Conservation (phyloP, 495 filamentous ascomycete genomes). For the Hypoxylon intermedium region DNA sequence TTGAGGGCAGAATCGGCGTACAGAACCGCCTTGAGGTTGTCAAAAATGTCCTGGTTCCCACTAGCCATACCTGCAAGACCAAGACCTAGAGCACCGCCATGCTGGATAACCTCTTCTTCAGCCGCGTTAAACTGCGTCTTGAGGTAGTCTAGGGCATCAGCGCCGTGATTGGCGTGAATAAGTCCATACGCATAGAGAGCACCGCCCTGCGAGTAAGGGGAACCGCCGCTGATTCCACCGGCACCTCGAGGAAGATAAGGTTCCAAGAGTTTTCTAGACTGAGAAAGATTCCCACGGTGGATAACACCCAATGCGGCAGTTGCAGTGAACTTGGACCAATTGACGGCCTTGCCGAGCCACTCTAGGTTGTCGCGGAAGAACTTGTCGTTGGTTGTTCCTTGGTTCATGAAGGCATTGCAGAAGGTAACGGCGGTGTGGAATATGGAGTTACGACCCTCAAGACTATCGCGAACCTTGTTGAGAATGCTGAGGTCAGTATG, state of each 20-base stretch:
- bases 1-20: constrained; percentile 94
- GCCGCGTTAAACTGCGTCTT: constrained; percentile 84
- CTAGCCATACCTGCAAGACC: constrained; percentile 98
- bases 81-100: constrained; percentile 92
- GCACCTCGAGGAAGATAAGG: constrained; percentile 88
- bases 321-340: constrained; percentile 99
- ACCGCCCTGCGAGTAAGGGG: constrained; percentile 93
- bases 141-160: constrained; percentile 88
- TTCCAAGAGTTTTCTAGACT: constrained; percentile 90
- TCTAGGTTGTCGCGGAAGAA: constrained; percentile 98
- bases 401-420: constrained; percentile 98
- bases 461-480: constrained; percentile 93
- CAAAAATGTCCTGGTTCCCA: constrained; percentile 86
- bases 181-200: constrained; percentile 94
- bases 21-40: constrained; percentile 84
- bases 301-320: constrained; percentile 97
- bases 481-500: constrained; percentile 82
- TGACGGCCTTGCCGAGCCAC: constrained; percentile 97
- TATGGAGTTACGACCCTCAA: constrained; percentile 96
- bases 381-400: constrained; percentile 95
- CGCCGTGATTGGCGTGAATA: constrained; percentile 97
- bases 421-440: constrained; percentile 98
- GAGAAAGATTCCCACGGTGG: constrained; percentile 89
- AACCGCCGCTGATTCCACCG: constrained; percentile 70
- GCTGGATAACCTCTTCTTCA: constrained; percentile 93